Evolutionary conservation across 2,329 filamentous ascomycete genomes (phyloP), one percentile per base, ranked within the genome.

Genomic region (Fonsecaea pedrosoi): DNA sequence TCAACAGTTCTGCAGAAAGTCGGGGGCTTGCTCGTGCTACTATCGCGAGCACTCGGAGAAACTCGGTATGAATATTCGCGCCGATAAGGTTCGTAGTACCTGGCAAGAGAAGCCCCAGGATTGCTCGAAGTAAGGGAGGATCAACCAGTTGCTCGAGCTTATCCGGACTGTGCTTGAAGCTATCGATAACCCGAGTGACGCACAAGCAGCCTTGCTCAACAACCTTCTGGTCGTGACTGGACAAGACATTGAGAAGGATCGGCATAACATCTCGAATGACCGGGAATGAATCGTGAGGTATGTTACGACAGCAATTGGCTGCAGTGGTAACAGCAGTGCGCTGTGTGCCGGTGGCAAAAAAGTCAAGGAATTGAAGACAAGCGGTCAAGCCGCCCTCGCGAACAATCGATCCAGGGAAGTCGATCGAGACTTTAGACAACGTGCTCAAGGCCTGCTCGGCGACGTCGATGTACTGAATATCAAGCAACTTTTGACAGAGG

Each of bases 371-470:
- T 0, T 92, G 96, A 71, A 99, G 82, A 75, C 95, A 99, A n/a
- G 95, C 95, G 1, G 92, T 96, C 69, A 99, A 83, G 10, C 95
- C 95, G 57, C 95, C 96, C 80, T 98, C 95, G 60, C 94, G 91
- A 54, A 99, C 95, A 73, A 99, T 99, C 64, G 92, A 93, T 3
- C 91, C 89, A 1, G 95, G 95, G 75, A 97, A 99, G 76, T 99
- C 95, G 64, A 94, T 88, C 0, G 95, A 99, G 58, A 99, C 97
- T 80, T 98, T 99, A 77, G 98, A 94, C 61, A 99, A 83, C 0
- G 95, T 99, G 81, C 93, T 99, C 58, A 99, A 82, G 65, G 95
- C 93, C 81, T 99, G 96, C 80, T 99, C 95, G 42, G 96, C 96
- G 62, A 99, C 84, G 78, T 99, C 95, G 77, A 99, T 99, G 78